Evolutionary conservation across 2,329 filamentous ascomycete species (phyloP).

Genomic region (Ascomycota sp.): DNA sequence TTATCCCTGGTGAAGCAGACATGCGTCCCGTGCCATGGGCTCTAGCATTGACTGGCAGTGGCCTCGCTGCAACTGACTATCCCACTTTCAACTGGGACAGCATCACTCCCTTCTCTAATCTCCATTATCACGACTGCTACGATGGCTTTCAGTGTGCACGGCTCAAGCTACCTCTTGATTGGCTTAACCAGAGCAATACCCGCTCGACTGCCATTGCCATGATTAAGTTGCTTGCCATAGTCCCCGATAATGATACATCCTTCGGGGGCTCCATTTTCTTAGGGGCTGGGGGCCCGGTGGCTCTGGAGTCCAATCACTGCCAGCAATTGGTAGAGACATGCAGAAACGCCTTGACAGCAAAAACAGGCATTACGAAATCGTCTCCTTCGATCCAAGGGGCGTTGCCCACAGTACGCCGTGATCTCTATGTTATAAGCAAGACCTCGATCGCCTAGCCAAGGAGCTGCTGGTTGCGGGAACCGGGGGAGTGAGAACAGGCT

Average conservation of each 20-base stretch:
- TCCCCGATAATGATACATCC: constrained; percentile 14
- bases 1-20: too few species aligned
- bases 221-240: constrained; percentile 17
- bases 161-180: constrained; percentile 22
- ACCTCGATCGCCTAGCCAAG: constrained; percentile 8
- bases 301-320: constrained; percentile 10
- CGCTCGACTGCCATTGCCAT: constrained; percentile 18
- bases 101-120: constrained; percentile 13
- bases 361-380: constrained; percentile 18
- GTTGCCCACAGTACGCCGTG: constrained; percentile 10
- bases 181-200: constrained; percentile 11
- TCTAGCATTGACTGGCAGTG: too few species aligned
- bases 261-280: constrained; percentile 22
- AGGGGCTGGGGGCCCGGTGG: constrained; percentile 23
- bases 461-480: constrained; percentile 3
- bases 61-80: too few species aligned
- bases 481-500: constrained; percentile 3
- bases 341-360: constrained; percentile 20
- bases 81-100: constrained; percentile 15
- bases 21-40: too few species aligned
- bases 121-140: constrained; percentile 21
- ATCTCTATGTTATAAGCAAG: constrained; percentile 10
- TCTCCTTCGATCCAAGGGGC: constrained; percentile 17
- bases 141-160: constrained; percentile 17
- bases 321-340: constrained; percentile 12